Evolutionary conservation across 1,139 yeast genomes (phyloP).

Genomic region (Candida tetrigidarum): DNA sequence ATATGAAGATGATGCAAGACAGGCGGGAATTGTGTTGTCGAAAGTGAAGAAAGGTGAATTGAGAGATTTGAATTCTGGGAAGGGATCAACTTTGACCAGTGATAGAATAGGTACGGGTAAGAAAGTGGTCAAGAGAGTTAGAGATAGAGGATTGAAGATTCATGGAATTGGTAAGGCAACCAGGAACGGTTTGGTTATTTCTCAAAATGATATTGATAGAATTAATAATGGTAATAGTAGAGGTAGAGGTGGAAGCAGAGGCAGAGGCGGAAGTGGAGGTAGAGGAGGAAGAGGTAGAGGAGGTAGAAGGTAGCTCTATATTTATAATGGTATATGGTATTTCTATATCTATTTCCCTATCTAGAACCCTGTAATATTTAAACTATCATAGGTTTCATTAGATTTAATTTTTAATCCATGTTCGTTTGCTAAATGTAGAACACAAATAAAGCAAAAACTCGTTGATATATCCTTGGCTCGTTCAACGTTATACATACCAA

Average conservation of each 20-base stretch:
- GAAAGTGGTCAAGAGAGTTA: constrained; percentile 34
- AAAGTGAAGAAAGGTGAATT: constrained; percentile 66
- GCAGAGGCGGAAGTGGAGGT: constrained; percentile 6
- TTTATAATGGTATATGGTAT: constrained; percentile 1
- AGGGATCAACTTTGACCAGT: constrained; percentile 52
- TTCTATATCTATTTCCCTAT: neutral
- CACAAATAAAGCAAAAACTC: constrained; percentile 84
- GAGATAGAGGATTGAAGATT: constrained; percentile 83
- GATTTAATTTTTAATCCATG: constrained; percentile 72
- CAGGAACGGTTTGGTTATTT: constrained; percentile 77
- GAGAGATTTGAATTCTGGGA: constrained; percentile 58
- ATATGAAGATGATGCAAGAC: constrained; percentile 77
- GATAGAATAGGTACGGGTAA: constrained; percentile 63
- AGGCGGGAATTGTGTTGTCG: constrained; percentile 84
- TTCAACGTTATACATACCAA: constrained; percentile 55
- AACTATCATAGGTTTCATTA: constrained; percentile 59
- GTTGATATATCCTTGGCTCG: constrained; percentile 74
- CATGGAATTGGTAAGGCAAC: constrained; percentile 80
- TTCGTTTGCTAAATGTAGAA: constrained; percentile 88
- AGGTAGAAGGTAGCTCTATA: constrained; percentile 5
- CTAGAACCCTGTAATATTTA: constrained; percentile 50
- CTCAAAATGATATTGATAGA: constrained; percentile 68
- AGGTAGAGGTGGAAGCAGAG: constrained; percentile 1
- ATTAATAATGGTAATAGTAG: constrained; percentile 22
- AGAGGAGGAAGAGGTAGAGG: constrained; percentile 15